Conservation (phyloP, 495 filamentous ascomycete genomes). For the Pseudomonodictys pantanalensis region DNA sequence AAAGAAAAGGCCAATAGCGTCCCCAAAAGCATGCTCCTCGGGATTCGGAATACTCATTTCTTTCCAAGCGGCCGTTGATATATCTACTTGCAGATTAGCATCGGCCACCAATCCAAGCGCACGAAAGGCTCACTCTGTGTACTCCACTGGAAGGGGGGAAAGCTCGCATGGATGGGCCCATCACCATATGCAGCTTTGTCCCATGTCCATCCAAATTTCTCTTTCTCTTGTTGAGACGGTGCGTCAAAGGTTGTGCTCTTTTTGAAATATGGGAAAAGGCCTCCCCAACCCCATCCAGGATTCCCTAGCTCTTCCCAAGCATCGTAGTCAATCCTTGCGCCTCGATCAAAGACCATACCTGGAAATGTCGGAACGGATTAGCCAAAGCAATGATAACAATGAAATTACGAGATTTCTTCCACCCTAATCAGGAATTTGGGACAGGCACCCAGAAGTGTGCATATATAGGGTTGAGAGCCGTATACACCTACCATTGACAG, state of each 20-base stretch:
- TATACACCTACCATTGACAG: constrained; percentile 14
- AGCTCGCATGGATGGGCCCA: constrained; percentile 43
- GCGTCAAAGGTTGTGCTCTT: constrained; percentile 12
- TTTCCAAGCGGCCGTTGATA: constrained; percentile 25
- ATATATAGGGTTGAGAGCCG: background rate
- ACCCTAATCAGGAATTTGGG: too few relatives aligned
- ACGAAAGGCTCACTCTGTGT: constrained; percentile 1
- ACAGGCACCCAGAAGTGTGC: background rate
- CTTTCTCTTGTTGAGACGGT: background rate
- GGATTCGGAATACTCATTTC: constrained; percentile 11
- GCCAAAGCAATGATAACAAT: background rate
- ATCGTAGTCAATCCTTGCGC: constrained; percentile 23
- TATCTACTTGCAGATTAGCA: constrained; percentile 10
- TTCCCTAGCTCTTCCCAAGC: constrained; percentile 27
- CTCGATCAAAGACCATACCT: constrained; percentile 24
- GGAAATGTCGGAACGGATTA: background rate
- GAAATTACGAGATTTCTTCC: too few relatives aligned
- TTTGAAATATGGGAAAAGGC: constrained; percentile 29
- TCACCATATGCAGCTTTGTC: constrained; percentile 42
- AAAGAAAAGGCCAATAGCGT: constrained; percentile 19
- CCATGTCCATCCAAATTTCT: constrained; percentile 37
- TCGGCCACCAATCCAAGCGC: background rate
- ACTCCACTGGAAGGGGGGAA: constrained; percentile 43
- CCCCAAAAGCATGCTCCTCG: constrained; percentile 6
- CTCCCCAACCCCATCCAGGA: constrained; percentile 28